A percentile compares a stretch with the other conserved stretches of the same genome.
phyloP scores from a whole-genome alignment of 2,329 filamentous ascomycete species.

The Colletotrichum sp. region DNA sequence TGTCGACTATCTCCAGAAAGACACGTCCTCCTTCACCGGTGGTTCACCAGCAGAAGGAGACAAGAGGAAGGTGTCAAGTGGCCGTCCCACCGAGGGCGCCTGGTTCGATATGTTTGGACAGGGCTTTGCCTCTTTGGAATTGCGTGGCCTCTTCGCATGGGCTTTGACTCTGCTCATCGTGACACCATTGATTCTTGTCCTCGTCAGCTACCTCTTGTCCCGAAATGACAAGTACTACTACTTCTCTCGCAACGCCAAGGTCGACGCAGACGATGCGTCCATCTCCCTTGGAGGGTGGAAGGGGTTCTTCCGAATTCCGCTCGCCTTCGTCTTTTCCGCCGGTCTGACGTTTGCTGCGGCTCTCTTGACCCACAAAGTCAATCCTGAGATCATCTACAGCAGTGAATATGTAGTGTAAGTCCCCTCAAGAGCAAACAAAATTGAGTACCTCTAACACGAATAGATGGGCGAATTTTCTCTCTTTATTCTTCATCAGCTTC shows the following conservation, averaged over 20 bases:
- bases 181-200: slow-evolving; percentile 74
- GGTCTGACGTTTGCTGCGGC: slow-evolving; percentile 74
- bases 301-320: slow-evolving; percentile 83
- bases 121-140: slow-evolving; percentile 76
- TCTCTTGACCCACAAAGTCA: slow-evolving; percentile 79
- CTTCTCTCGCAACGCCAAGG: slow-evolving; percentile 68
- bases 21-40: slow-evolving; percentile 68
- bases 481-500: slow-evolving; percentile 78
- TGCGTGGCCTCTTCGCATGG: slow-evolving; percentile 87
- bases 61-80: slow-evolving; percentile 68
- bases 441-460: not conserved
- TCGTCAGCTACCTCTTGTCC: slow-evolving; percentile 71
- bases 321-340: slow-evolving; percentile 73
- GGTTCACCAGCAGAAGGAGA: slow-evolving; percentile 59
- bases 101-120: slow-evolving; percentile 95
- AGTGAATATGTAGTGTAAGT: slow-evolving; percentile 78
- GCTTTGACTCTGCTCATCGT: slow-evolving; percentile 83
- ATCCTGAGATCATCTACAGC: slow-evolving; percentile 90
- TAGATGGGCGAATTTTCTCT: slow-evolving; percentile 83
- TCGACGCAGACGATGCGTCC: slow-evolving; percentile 59
- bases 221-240: slow-evolving; percentile 86
- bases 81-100: slow-evolving; percentile 72
- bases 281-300: slow-evolving; percentile 76
- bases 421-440: not conserved
- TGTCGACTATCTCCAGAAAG: slow-evolving; percentile 71